Conservation (phyloP, 345 rosid species). For the Eucalyptus virginea region DNA sequence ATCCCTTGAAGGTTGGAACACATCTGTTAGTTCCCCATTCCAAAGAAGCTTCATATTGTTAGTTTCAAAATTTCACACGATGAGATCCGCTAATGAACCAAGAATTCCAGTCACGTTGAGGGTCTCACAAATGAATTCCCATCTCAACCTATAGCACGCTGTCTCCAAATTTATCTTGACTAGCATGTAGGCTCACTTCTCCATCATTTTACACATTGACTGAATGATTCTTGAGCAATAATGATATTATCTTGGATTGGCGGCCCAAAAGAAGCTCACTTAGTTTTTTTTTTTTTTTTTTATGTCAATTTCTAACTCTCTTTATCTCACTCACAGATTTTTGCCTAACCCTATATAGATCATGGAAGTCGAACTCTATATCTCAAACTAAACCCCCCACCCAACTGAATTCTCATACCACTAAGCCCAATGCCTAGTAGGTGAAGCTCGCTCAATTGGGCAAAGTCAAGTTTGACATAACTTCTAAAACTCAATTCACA, state of each 20-base stretch:
- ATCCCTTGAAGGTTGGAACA: neutral
- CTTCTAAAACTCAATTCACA: neutral
- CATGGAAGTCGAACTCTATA: too few species aligned
- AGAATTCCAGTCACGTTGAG: neutral
- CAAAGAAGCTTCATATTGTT: neutral
- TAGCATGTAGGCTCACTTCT: neutral
- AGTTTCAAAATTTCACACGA: neutral
- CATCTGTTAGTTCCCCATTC: neutral
- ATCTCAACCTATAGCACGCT: neutral
- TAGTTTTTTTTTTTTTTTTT: too few species aligned
- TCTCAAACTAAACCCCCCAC: too few species aligned
- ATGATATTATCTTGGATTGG: neutral
- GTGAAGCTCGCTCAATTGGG: neutral
- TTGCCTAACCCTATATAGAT: too few species aligned
- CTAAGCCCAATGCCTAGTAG: neutral
- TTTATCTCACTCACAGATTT: fast-evolving
- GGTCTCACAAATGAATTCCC: neutral
- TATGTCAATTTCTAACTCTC: too few species aligned
- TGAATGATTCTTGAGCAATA: neutral
- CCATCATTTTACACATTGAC: neutral
- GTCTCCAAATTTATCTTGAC: neutral
- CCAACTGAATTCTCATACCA: too few species aligned
- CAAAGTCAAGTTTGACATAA: neutral
- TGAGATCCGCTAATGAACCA: neutral
- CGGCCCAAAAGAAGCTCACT: neutral